Conservation (phyloP, 108 stramenopile genomes). For the Chaetoceros muelleri region DNA sequence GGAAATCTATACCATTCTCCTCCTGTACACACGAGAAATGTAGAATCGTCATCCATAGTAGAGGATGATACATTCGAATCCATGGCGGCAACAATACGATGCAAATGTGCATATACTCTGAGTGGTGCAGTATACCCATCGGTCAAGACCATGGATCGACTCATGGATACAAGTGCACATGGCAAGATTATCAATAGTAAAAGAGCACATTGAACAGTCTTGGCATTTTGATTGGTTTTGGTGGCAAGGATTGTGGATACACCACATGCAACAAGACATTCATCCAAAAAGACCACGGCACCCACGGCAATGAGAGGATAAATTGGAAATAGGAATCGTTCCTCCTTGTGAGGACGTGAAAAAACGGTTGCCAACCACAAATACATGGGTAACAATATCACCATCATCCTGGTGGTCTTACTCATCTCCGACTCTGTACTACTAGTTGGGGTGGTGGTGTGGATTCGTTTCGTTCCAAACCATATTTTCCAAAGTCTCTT, state of each 20-base stretch:
- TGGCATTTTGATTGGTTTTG: neutral
- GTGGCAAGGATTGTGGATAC: constrained; percentile 1
- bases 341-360: constrained; percentile 94
- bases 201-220: neutral
- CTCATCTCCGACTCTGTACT: neutral
- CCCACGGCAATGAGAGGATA: constrained; percentile 55
- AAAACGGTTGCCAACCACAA: constrained; percentile 77
- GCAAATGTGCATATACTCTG: constrained; percentile 38
- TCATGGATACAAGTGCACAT: constrained; percentile 24
- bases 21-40: constrained; percentile 66
- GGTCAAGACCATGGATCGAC: constrained; percentile 49
- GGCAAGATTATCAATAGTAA: neutral
- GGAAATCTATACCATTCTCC: constrained; percentile 98
- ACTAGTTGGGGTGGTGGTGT: neutral
- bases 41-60: no score
- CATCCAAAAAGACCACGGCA: constrained; percentile 25
- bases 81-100: neutral
- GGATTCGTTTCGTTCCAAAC: neutral
- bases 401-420: constrained; percentile 5
- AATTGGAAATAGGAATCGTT: constrained; percentile 88
- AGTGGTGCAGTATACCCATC: constrained; percentile 74
- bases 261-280: constrained; percentile 28
- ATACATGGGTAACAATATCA: constrained; percentile 43
- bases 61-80: no score
- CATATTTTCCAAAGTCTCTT: constrained; percentile 4